Evolutionary conservation across 2,329 filamentous ascomycete genomes (phyloP), one percentile per base, ranked within the genome.

Genomic region (Aspergillus brunneoviolaceus): DNA sequence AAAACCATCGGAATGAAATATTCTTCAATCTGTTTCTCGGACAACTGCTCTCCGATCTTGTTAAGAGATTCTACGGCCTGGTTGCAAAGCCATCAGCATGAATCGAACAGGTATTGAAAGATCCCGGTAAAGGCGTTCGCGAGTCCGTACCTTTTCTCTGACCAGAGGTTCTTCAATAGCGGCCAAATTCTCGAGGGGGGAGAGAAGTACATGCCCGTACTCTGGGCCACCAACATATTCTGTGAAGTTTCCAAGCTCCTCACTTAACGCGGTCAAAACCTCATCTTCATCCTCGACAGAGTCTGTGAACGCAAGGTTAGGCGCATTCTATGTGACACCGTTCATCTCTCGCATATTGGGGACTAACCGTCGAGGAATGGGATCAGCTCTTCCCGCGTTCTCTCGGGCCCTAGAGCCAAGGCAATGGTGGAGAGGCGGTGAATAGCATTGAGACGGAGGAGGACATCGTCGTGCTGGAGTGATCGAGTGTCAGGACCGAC

Each of bases 201-300:
- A 97, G 61, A 99, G 88, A 63, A 99, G 89, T 76, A 98, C 93
- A 80, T 99, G 95, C 71, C 90, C 95, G 82, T 89, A 92, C 79
- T 96, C 89, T 66, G 95, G 87, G 63, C 95, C 95, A 65, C 95
- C 95, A 67, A 99, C 95, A 72, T 98, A 98, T 78, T 99, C 95
- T 78, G 96, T 92, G 76, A 99, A 99, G 75, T 87, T 89, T 68
- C 95, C 95, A 67, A 99, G 87, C 83, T 99, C 95, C 75, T 98
- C 95, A 77, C 94, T 97, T 70, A 99, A 82, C 67, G 95, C 95
- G 65, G 96, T 96, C 69, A 99, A 86, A 63, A 99, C 96, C 79
- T 99, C 95, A 71, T 99, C 95, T 79, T 99, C 95, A 73, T 99
- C 95, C 81, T 99, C 95, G 71, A 99, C 94, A 55, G 95, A 98